Percentiles rank a stretch among this genome's conserved stretches.
Conservation (phyloP, 2,329 filamentous ascomycete species). For the Trichoderma atroviride region DNA sequence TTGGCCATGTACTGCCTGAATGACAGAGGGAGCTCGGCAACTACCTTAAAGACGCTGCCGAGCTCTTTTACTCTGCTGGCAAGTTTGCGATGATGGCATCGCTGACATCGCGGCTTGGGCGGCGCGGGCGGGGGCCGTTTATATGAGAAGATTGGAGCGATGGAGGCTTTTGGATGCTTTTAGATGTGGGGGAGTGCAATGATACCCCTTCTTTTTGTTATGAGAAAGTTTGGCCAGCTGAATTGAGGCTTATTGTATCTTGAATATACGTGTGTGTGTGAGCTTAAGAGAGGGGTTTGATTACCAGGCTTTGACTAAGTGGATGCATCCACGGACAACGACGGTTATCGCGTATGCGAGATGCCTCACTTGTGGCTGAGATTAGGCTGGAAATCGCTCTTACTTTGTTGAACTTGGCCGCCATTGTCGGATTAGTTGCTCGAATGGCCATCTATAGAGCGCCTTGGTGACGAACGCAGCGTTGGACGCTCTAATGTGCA, state of each 20-base stretch:
- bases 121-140: neutral
- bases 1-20: neutral
- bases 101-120: neutral
- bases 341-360: neutral
- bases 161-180: neutral
- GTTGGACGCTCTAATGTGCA: neutral
- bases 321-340: neutral
- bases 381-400: no score
- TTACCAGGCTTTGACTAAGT: neutral
- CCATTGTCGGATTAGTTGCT: neutral
- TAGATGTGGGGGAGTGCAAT: neutral
- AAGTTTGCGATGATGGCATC: neutral
- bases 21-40: neutral
- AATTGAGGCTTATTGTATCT: neutral
- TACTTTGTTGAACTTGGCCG: neutral
- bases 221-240: neutral
- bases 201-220: neutral
- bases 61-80: neutral
- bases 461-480: neutral
- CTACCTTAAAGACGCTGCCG: neutral
- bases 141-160: neutral
- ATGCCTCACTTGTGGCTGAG: neutral
- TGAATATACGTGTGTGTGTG: neutral
- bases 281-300: neutral
- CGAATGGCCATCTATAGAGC: neutral